Conservation (phyloP, 352 stramenopile genomes). For the Peronospora destructor region DNA sequence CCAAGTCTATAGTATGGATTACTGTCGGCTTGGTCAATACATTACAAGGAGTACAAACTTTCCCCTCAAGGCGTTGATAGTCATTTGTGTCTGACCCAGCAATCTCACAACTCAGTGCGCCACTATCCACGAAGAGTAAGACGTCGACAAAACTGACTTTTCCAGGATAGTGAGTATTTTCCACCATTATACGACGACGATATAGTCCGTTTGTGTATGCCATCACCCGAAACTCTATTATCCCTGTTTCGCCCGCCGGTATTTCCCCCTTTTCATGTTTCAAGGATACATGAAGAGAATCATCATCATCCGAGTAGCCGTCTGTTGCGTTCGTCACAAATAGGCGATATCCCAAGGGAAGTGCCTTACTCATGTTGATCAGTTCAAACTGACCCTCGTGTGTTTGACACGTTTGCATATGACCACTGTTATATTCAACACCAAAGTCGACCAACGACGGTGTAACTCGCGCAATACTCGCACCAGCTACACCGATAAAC, state of each 20-base stretch:
- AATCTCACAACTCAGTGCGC: constrained; percentile 42
- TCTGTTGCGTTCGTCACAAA: constrained; percentile 58
- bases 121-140: constrained; percentile 77
- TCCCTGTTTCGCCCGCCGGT: constrained; percentile 40
- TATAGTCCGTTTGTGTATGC: constrained; percentile 73
- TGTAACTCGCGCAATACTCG: constrained; percentile 65
- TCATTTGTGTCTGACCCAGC: constrained; percentile 4
- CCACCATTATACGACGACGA: constrained; percentile 68
- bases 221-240: constrained; percentile 56
- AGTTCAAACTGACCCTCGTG: constrained; percentile 73
- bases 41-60: neutral
- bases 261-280: constrained; percentile 72
- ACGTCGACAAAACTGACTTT: constrained; percentile 77
- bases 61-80: neutral
- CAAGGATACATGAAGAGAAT: constrained; percentile 59
- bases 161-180: constrained; percentile 77
- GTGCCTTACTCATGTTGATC: constrained; percentile 72
- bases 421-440: constrained; percentile 58
- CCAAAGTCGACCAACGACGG: constrained; percentile 70
- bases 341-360: constrained; percentile 69
- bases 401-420: constrained; percentile 33
- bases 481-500: constrained; percentile 78
- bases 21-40: constrained; percentile 2
- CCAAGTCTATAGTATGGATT: constrained; percentile 41
- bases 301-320: constrained; percentile 73